Evolutionary conservation across 2,329 filamentous ascomycete genomes (phyloP).

Genomic region (Rutstroemia sp.): DNA sequence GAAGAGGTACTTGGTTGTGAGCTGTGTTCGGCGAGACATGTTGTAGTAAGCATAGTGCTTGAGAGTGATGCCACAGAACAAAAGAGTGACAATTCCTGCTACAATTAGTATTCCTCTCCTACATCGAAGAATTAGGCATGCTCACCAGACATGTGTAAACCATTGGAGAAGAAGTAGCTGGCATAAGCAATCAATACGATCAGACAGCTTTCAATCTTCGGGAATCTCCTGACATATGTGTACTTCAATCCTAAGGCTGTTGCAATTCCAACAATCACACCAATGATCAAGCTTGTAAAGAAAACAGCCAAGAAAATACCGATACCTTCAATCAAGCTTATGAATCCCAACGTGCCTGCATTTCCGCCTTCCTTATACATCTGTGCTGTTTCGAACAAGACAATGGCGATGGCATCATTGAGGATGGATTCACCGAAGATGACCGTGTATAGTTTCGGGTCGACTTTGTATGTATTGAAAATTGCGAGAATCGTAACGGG

Average conservation of each 20-base stretch:
- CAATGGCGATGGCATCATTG: constrained; percentile 97
- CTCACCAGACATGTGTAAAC: constrained; percentile 89
- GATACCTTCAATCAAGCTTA: constrained; percentile 83
- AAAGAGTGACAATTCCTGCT: constrained; percentile 72
- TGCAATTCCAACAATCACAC: constrained; percentile 75
- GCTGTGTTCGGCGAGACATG: constrained; percentile 95
- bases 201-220: constrained; percentile 94
- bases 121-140: constrained; percentile 11
- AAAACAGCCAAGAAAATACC: constrained; percentile 95
- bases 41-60: constrained; percentile 99
- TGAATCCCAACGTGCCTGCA: constrained; percentile 62
- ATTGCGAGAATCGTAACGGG: constrained; percentile 97
- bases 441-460: constrained; percentile 95
- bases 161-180: constrained; percentile 97
- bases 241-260: constrained; percentile 90
- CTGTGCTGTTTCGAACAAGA: constrained; percentile 96
- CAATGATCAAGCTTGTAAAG: constrained; percentile 87
- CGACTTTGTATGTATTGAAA: constrained; percentile 98
- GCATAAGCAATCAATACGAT: constrained; percentile 92
- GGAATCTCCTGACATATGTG: constrained; percentile 84
- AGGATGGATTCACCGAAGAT: constrained; percentile 98
- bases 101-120: neutral
- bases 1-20: constrained; percentile 97
- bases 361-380: constrained; percentile 73
- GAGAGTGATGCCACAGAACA: constrained; percentile 96